Evolutionary conservation across 352 stramenopile genomes (phyloP).

Genomic region (Thalassiosira exigua): DNA sequence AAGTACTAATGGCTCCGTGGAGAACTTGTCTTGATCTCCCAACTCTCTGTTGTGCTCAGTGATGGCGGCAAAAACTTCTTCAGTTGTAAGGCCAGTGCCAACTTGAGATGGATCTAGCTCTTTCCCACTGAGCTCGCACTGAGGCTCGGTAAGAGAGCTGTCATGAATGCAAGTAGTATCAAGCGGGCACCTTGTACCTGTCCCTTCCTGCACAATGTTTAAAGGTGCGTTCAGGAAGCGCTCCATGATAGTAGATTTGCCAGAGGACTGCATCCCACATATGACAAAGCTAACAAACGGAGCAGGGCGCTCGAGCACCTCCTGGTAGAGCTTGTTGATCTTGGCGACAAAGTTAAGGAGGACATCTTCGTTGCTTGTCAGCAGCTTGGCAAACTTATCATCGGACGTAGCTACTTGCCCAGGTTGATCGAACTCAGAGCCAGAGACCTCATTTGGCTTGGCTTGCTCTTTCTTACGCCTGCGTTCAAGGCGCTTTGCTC

Average conservation of each 20-base stretch:
- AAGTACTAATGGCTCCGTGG: conserved; percentile 61
- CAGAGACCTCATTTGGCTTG: conserved; percentile 1
- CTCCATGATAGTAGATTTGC: conserved; percentile 82
- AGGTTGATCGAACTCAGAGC: conserved; percentile 18
- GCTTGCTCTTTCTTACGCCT: conserved; percentile 29
- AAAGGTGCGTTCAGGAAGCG: conserved; percentile 73
- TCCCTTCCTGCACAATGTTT: conserved; percentile 83
- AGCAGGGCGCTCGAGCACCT: conserved; percentile 59
- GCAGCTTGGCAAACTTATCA: conserved; percentile 59
- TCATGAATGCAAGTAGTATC: conserved; percentile 82
- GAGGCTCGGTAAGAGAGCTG: conserved; percentile 39
- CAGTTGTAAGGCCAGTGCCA: conserved; percentile 56
- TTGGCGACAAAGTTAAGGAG: conserved; percentile 70
- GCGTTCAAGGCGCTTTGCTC: conserved; percentile 34
- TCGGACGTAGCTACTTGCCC: conserved; percentile 18
- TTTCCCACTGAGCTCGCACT: conserved; percentile 67
- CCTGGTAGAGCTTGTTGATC: conserved; percentile 78
- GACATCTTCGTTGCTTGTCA: conserved; percentile 68
- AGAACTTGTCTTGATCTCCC: conserved; percentile 69
- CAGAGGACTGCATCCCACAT: conserved; percentile 78
- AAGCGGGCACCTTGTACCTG: conserved; percentile 76
- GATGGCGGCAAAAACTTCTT: conserved; percentile 74
- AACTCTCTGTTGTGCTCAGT: conserved; percentile 70
- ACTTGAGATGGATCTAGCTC: conserved; percentile 53
- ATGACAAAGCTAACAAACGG: conserved; percentile 82